Evolutionary conservation across 352 stramenopile species (phyloP), one percentile per base, ranked within the genome.

Genomic region (Pythium folliculosum): DNA sequence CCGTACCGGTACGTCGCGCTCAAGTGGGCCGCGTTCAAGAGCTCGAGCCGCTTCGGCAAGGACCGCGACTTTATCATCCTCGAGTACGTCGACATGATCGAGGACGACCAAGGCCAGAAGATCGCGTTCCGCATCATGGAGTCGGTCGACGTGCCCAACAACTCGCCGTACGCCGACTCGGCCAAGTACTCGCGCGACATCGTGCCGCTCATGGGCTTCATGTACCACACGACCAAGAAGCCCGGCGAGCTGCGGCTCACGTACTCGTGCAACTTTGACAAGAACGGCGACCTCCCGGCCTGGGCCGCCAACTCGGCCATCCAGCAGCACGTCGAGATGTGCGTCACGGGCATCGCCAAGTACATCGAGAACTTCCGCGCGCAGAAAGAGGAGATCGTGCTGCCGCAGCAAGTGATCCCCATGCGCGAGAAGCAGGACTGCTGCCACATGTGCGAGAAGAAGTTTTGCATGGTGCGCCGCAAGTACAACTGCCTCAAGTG

Each of bases 61-160:
- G 87, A 93, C 70, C 82, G 84, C 21, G 87, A 95, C 63, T 81
- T 94, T 38, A 74, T 91, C 52, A 90, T 95, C 65, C 76, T 95
- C 23, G 87, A 95, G 77, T 95, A 95, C 65, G 83, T 95, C 45
- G 87, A 94, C 71, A 86, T 95, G 84, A 90, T 95, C 65, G 87
- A 95, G 72, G 85, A 95, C 64, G 81, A 84, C 17, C 82, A 93
- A 65, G 87, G 87, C 23, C 81, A 92, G 65, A 92, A 92, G 75
- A 89, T 86, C 45, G 82, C 85, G 19, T 92, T 95, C 56, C 84
- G 86, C 30, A 84, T 95, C 67, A 92, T 93, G 82, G 77, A 95
- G 70, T 93, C 84, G 3, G 84, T 95, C 5, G 84, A 91, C 49
- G 79, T 91, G 32, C 84, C 85, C 10, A 77, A 80, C 6, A 76